These are phyloP conservation scores for Fusarium metavorans DNA, from an alignment of 2,329 filamentous ascomycete species.

Conservation along the genomic window DNA sequence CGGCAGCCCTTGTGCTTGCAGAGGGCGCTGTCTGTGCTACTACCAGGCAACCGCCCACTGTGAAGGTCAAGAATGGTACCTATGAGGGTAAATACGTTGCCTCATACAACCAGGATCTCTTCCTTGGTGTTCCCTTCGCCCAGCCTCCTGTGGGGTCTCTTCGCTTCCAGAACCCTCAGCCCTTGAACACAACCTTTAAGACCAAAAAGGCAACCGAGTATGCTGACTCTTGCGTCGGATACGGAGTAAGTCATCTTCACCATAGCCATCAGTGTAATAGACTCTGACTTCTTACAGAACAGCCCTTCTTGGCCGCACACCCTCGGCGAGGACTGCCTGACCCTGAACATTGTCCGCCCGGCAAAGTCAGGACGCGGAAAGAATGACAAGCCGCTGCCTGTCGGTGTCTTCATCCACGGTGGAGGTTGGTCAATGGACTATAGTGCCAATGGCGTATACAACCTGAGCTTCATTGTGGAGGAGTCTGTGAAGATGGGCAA, in stretches of 20 bases:
- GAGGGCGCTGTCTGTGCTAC: constrained; percentile 3
- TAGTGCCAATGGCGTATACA: constrained; percentile 64
- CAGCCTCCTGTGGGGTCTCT: constrained; percentile 32
- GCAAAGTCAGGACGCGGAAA: background rate
- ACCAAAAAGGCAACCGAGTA: constrained; percentile 35
- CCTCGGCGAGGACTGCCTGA: constrained; percentile 37
- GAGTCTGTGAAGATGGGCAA: constrained; percentile 46
- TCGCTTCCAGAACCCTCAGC: constrained; percentile 32
- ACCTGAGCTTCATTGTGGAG: constrained; percentile 69
- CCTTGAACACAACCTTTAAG: constrained; percentile 27
- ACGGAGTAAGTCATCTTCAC: constrained; percentile 19
- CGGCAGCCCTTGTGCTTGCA: constrained; percentile 10
- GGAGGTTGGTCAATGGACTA: constrained; percentile 58
- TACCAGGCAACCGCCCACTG: constrained; percentile 20
- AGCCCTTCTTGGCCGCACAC: constrained; percentile 28
- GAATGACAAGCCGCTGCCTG: constrained; percentile 33
- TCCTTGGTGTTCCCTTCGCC: constrained; percentile 40
- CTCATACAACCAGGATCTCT: constrained; percentile 36
- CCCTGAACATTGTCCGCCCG: constrained; percentile 36
- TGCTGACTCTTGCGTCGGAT: constrained; percentile 42
- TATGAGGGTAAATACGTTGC: constrained; percentile 36
- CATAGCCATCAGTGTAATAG: accelerated
- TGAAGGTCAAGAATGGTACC: constrained; percentile 38
- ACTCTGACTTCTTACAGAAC: constrained; percentile 18
- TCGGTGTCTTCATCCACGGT: constrained; percentile 47